These are phyloP conservation scores for Phoenix dactylifera DNA, from an alignment of 176 grass and related monocot species.

Conservation along the genomic window DNA sequence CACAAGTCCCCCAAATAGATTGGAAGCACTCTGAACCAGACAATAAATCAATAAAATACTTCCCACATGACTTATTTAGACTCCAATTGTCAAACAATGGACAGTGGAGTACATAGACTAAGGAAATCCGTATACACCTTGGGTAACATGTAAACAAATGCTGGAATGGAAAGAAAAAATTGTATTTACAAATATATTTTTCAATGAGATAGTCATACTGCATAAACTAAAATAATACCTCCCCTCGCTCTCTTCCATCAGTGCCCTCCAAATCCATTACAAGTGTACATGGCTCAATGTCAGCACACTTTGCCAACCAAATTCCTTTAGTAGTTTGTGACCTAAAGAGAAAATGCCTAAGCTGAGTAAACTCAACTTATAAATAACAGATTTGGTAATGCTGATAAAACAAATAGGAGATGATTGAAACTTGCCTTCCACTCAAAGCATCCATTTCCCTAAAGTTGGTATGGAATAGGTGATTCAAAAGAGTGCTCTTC, in stretches of 20 bases:
- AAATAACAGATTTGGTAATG: not conserved
- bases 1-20: too few relatives aligned
- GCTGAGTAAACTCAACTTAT: constrained; percentile 6
- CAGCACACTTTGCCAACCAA: constrained; percentile 62
- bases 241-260: constrained; percentile 96
- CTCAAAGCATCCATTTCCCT: constrained; percentile 96
- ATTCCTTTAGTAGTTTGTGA: constrained; percentile 98
- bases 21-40: too few relatives aligned
- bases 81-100: too few relatives aligned
- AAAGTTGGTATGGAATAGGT: constrained; percentile 90
- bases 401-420: constrained; percentile 15
- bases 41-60: too few relatives aligned
- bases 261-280: constrained; percentile 99
- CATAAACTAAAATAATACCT: constrained; percentile 35
- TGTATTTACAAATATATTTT: too few relatives aligned
- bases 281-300: constrained; percentile 88
- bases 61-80: too few relatives aligned
- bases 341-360: constrained; percentile 27
- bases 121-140: too few relatives aligned
- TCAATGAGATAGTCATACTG: not conserved
- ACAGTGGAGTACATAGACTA: too few relatives aligned
- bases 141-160: too few relatives aligned
- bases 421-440: constrained; percentile 54
- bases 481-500: constrained; percentile 97
- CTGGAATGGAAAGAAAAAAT: too few relatives aligned